Base-by-base conservation (phyloP, 169 alveolate genomes). In the Babesia divergens region DNA sequence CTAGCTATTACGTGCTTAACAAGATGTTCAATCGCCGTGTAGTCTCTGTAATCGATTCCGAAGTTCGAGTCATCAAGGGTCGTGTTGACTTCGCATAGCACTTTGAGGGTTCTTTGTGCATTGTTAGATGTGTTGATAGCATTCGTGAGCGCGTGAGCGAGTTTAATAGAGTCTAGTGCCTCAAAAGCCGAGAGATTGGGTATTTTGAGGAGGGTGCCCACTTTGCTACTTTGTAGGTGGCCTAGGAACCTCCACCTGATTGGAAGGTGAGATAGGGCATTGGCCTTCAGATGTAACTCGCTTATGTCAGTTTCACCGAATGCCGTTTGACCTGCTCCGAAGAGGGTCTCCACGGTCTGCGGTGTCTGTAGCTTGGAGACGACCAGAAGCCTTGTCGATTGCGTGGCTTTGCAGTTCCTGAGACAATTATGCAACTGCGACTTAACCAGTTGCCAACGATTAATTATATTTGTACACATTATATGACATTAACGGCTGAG, bases 201-300 rank as follows among this genome's bases (percentile, higher is more conserved):
- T 29, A 94, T 86, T 44, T 88, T 74, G 24, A 91, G 76, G 8
- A 95, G 82, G 67, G 89, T 65, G 53, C 89, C 92, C 9, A 90
- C 94, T 83, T 96, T 96, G 66, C 95, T 95, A 24, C 96, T 86
- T 84, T 96, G 96, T 18, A 96, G 55, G 74, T 95, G 97, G 9
- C 99, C 98, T 32, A 95, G 94, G 75, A 94, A 94, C 82, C 94
- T 97, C 98, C 98, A 96, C 71, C 88, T 88, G 29, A 95, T 94
- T 53, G 94, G 94, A 35, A 53, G 40, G 26, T 75, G 60, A 43
- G 97, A 96, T 13, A 95, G 83, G 34, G 56, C 43, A 6, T 60
- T 62, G 43, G 96, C 86, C 87, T 95, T 96, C 74, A 83, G 91
- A 22, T 90, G 68, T 42, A 96, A 69, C 70, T 94, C 97, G 59